These are phyloP conservation scores for Suhomyces choctaworum DNA, from an alignment of 1,139 yeast species.

Conservation along the genomic window DNA sequence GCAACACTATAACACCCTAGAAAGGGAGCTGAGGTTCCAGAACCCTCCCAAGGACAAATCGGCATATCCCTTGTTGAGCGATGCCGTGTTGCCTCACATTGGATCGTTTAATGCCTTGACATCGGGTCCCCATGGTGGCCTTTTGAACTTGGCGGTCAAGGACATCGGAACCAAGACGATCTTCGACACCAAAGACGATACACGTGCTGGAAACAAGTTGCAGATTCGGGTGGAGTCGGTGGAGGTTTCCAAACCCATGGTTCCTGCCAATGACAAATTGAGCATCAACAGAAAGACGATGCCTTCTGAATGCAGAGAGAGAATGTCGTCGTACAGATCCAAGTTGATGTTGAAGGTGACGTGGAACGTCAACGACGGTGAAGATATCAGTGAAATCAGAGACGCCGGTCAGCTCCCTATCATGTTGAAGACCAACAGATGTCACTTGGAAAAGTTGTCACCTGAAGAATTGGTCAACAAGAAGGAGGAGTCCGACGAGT, in stretches of 20 bases:
- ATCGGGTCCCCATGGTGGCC: slow-evolving; percentile 82
- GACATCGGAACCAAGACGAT: slow-evolving; percentile 87
- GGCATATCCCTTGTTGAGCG: slow-evolving; percentile 77
- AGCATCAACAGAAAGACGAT: slow-evolving; percentile 78
- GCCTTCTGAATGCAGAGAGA: slow-evolving; percentile 90
- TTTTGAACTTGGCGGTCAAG: slow-evolving; percentile 78
- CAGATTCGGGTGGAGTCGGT: slow-evolving; percentile 80
- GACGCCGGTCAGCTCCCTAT: slow-evolving; percentile 92
- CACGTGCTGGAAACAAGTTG: slow-evolving; percentile 79
- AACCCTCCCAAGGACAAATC: slow-evolving; percentile 88
- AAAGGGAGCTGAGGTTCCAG: slow-evolving; percentile 79
- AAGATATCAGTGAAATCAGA: slow-evolving; percentile 76
- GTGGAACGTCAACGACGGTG: slow-evolving; percentile 87
- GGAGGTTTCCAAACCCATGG: slow-evolving; percentile 81
- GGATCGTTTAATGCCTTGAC: slow-evolving; percentile 96
- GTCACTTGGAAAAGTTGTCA: slow-evolving; percentile 81
- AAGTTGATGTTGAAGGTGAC: slow-evolving; percentile 73
- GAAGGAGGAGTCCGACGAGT: slow-evolving; percentile 92
- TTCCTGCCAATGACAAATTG: slow-evolving; percentile 71
- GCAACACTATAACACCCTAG: slow-evolving; percentile 74
- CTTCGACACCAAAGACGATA: slow-evolving; percentile 73
- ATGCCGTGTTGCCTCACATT: slow-evolving; percentile 92
- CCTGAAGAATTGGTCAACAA: slow-evolving; percentile 77
- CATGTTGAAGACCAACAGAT: slow-evolving; percentile 86
- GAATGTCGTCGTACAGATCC: slow-evolving; percentile 75